Percentiles rank a stretch among this genome's conserved stretches.
phyloP scores from a whole-genome alignment of 805 yeast species.

The Maudiozyma turicensis region DNA sequence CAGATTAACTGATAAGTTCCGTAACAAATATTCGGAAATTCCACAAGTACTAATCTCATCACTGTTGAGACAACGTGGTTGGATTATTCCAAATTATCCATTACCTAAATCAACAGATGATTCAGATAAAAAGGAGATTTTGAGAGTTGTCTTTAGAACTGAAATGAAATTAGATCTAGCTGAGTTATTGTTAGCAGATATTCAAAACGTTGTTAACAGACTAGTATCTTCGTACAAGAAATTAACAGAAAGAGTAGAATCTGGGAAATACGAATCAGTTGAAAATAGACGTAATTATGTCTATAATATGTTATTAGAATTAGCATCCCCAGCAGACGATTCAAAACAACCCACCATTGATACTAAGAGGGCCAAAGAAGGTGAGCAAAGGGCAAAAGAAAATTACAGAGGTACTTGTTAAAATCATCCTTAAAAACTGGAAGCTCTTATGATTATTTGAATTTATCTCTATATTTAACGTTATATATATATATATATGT shows the following conservation, averaged over 20 bases:
- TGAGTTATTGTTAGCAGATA: constrained; percentile 27
- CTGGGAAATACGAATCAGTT: background rate
- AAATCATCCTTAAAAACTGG: background rate
- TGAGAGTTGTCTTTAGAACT: constrained; percentile 75
- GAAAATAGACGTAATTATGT: constrained; percentile 10
- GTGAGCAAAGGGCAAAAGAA: constrained; percentile 10
- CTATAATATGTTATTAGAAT: constrained; percentile 16
- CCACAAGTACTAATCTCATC: constrained; percentile 73
- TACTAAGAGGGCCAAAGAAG: constrained; percentile 3
- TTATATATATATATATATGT: background rate
- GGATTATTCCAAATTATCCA: constrained; percentile 84
- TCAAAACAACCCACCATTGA: background rate
- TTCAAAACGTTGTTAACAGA: constrained; percentile 14
- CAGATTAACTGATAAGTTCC: constrained; percentile 53
- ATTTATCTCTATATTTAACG: background rate
- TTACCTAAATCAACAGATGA: constrained; percentile 44
- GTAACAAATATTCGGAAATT: constrained; percentile 57
- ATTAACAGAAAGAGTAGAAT: constrained; percentile 4
- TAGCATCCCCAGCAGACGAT: constrained; percentile 16
- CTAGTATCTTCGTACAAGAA: constrained; percentile 14
- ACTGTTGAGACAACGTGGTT: constrained; percentile 67
- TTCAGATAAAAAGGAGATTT: constrained; percentile 53
- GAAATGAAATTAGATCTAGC: constrained; percentile 40
- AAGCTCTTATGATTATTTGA: background rate
- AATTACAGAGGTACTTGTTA: constrained; percentile 27